These are phyloP conservation scores for Saccharomyces hybrid DNA, from an alignment of 1,139 yeast genomes.

Conservation along the genomic window DNA sequence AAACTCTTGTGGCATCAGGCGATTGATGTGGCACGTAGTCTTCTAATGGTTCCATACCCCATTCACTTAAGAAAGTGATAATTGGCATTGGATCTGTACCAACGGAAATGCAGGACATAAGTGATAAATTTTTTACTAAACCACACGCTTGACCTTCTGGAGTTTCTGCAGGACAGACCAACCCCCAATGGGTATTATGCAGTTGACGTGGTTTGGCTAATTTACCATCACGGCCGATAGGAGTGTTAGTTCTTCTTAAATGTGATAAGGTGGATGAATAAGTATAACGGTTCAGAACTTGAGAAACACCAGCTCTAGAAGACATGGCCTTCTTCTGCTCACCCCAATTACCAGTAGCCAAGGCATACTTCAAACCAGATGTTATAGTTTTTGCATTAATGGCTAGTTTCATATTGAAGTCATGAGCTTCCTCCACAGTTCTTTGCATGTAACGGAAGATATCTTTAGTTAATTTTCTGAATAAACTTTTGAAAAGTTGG, in stretches of 20 bases:
- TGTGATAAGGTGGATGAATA: slow-evolving; percentile 96
- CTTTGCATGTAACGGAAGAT: slow-evolving; percentile 97
- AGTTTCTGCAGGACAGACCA: slow-evolving; percentile 98
- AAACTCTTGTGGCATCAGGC: slow-evolving; percentile 87
- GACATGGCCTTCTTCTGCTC: slow-evolving; percentile 99
- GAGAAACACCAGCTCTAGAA: slow-evolving; percentile 98
- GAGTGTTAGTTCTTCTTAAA: slow-evolving; percentile 96
- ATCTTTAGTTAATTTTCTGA: slow-evolving; percentile 89
- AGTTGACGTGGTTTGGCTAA: slow-evolving; percentile 97
- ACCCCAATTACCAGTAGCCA: slow-evolving; percentile 99
- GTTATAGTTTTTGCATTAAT: slow-evolving; percentile 96
- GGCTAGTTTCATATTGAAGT: slow-evolving; percentile 90
- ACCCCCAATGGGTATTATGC: slow-evolving; percentile 99
- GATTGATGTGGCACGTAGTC: slow-evolving; percentile 91
- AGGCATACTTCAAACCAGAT: slow-evolving; percentile 91
- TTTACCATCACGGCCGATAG: slow-evolving; percentile 98
- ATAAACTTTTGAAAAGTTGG: slow-evolving; percentile 84
- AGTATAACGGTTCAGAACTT: slow-evolving; percentile 94
- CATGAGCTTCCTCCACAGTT: slow-evolving; percentile 96
- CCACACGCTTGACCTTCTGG: slow-evolving; percentile 99
- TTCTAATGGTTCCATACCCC: slow-evolving; percentile 98
- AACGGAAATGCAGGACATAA: slow-evolving; percentile 96
- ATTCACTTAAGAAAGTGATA: slow-evolving; percentile 86
- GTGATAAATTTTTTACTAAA: slow-evolving; percentile 85
- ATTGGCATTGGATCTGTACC: slow-evolving; percentile 97